A percentile compares a stretch with the other conserved stretches of the same genome.
These are phyloP conservation scores for Fraxinus quadrangulata DNA, from an alignment of 257 asterid species.

Conservation along the genomic window DNA sequence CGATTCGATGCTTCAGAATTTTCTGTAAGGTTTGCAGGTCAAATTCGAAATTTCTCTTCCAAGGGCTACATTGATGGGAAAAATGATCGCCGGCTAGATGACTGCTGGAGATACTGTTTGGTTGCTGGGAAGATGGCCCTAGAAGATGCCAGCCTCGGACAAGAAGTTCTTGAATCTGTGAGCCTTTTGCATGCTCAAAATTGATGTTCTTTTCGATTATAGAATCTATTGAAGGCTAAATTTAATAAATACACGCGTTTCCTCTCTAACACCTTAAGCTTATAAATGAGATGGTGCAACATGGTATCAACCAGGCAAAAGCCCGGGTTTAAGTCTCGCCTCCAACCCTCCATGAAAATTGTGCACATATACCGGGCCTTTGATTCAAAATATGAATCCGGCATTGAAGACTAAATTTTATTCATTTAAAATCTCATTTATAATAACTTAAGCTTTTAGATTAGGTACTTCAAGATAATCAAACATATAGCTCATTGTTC, in stretches of 20 bases:
- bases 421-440: background rate
- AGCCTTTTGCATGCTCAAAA: constrained; percentile 15
- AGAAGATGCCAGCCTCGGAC: constrained; percentile 48
- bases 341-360: background rate
- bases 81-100: constrained; percentile 48
- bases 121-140: constrained; percentile 64
- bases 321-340: no score
- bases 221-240: background rate
- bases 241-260: background rate
- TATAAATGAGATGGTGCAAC: no score
- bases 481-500: background rate
- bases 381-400: background rate
- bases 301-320: no score
- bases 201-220: no score
- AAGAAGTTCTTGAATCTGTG: constrained; percentile 37
- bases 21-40: constrained; percentile 51
- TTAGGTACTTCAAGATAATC: background rate
- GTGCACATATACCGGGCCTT: background rate
- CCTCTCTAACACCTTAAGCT: background rate
- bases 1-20: constrained; percentile 46
- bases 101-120: constrained; percentile 57
- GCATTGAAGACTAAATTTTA: background rate
- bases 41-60: constrained; percentile 52
- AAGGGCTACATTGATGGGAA: constrained; percentile 51
- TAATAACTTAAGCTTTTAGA: background rate